Percentiles rank a stretch among this genome's conserved stretches.
phyloP scores from a whole-genome alignment of 257 asterid species.

The Cruciata laevipes region DNA sequence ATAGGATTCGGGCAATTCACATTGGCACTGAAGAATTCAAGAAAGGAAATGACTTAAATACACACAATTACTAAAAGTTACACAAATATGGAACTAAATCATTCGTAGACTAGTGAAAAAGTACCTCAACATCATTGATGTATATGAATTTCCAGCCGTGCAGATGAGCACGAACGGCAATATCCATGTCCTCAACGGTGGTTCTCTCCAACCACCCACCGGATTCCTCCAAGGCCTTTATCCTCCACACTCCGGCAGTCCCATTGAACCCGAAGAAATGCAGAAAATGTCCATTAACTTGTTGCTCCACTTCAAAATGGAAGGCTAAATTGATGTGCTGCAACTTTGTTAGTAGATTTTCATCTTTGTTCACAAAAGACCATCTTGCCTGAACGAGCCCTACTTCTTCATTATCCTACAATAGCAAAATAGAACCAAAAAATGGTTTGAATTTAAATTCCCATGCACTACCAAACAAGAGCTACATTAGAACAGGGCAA shows the following conservation, averaged over 20 bases:
- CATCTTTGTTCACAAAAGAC: slow-evolving; percentile 96
- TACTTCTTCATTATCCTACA: slow-evolving; percentile 82
- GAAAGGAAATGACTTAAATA: slow-evolving; percentile 3
- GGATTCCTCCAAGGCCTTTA: slow-evolving; percentile 84
- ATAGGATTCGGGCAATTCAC: slow-evolving; percentile 91
- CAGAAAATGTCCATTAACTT: slow-evolving; percentile 75
- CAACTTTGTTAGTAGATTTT: slow-evolving; percentile 74
- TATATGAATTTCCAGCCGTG: slow-evolving; percentile 95
- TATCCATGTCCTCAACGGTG: slow-evolving; percentile 97
- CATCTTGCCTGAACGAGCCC: slow-evolving; percentile 96
- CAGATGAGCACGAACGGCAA: slow-evolving; percentile 95
- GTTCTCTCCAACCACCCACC: slow-evolving; percentile 99
- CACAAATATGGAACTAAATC: slow-evolving; percentile 2
- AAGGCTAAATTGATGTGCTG: slow-evolving; percentile 87
- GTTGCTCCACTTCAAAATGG: slow-evolving; percentile 97
- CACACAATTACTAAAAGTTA: slow-evolving; percentile 6
- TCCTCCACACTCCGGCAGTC: slow-evolving; percentile 98
- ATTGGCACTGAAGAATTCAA: slow-evolving; percentile 54
- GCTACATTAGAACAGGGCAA: background rate
- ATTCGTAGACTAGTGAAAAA: background rate
- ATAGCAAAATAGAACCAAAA: slow-evolving; percentile 9
- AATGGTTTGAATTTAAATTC: slow-evolving; percentile 2
- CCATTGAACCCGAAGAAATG: slow-evolving; percentile 96
- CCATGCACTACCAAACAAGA: slow-evolving; percentile 10
- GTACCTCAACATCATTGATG: slow-evolving; percentile 91